phyloP scores from a whole-genome alignment of 106 monocot genomes.

The Gastrodia elata region DNA sequence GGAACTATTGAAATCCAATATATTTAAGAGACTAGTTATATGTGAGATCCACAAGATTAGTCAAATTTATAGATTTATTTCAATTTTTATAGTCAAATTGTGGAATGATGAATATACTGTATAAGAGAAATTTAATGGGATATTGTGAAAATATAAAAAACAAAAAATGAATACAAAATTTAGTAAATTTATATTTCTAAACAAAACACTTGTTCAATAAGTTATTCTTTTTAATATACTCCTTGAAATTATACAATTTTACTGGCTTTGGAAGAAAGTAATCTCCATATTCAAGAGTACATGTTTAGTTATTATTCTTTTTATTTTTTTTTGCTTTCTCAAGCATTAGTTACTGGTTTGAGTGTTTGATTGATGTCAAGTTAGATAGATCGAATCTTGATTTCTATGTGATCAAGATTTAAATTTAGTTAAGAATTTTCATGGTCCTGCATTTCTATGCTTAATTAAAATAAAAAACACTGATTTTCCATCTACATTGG shows the following conservation, averaged over 20 bases:
- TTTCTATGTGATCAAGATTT: too few relatives aligned
- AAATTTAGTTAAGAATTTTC: too few relatives aligned
- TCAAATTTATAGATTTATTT: background rate
- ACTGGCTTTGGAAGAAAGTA: background rate
- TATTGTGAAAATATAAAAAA: background rate
- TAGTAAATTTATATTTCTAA: background rate
- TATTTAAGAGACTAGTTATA: background rate
- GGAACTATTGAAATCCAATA: background rate
- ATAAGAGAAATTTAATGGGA: background rate
- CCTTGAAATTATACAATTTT: background rate
- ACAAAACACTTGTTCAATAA: too few relatives aligned
- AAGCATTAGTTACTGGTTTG: background rate
- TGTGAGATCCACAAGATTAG: background rate
- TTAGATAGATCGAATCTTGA: too few relatives aligned
- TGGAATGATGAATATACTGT: background rate
- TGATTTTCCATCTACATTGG: too few relatives aligned
- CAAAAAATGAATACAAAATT: background rate
- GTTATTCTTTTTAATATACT: background rate
- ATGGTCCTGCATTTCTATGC: too few relatives aligned
- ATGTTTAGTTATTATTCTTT: background rate
- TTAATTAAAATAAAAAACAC: too few relatives aligned
- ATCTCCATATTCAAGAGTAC: background rate
- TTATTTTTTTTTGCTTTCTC: background rate
- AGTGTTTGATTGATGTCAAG: too few relatives aligned
- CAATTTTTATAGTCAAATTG: background rate